Evolutionary conservation across 1,284 basidiomycete species (phyloP).

Genomic region (Pseudozyma hubeiensis): DNA sequence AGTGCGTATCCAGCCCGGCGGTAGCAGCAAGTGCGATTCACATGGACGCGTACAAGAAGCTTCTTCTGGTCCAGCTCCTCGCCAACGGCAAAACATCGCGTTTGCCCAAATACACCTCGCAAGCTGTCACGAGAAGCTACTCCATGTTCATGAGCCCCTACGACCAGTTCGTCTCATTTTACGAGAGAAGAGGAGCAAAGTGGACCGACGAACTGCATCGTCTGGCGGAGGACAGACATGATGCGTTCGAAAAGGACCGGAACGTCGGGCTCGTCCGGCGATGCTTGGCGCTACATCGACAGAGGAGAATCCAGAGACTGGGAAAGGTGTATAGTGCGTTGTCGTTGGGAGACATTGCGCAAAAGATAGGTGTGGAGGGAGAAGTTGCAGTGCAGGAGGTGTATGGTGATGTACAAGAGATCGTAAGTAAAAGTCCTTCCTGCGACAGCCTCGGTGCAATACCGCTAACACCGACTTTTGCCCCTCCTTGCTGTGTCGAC

Average conservation of each 20-base stretch:
- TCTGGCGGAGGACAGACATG: slow-evolving; percentile 23
- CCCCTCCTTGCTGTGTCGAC: background rate
- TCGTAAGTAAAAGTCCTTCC: slow-evolving; percentile 73
- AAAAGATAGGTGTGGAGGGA: slow-evolving; percentile 72
- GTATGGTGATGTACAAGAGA: slow-evolving; percentile 75
- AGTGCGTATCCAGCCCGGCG: slow-evolving; percentile 77
- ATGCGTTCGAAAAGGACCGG: slow-evolving; percentile 72
- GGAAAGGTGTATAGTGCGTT: slow-evolving; percentile 82
- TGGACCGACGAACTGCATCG: slow-evolving; percentile 9
- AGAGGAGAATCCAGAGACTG: slow-evolving; percentile 80
- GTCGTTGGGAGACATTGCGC: slow-evolving; percentile 77
- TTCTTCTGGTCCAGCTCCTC: slow-evolving; percentile 80
- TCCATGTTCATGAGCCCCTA: slow-evolving; percentile 35
- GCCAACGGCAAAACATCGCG: slow-evolving; percentile 73
- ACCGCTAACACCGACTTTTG: too few relatives aligned
- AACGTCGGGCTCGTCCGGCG: slow-evolving; percentile 78
- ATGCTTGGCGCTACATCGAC: slow-evolving; percentile 76
- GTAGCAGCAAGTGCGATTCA: slow-evolving; percentile 78
- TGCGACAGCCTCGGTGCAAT: too few relatives aligned
- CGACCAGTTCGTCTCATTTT: slow-evolving; percentile 20
- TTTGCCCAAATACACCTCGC: slow-evolving; percentile 32
- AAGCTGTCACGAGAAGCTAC: slow-evolving; percentile 24
- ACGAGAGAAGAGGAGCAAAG: slow-evolving; percentile 20
- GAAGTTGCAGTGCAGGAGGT: slow-evolving; percentile 73
- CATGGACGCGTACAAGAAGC: slow-evolving; percentile 85